Evolutionary conservation across 306 rosid species (phyloP).

Genomic region (Prunus padus): DNA sequence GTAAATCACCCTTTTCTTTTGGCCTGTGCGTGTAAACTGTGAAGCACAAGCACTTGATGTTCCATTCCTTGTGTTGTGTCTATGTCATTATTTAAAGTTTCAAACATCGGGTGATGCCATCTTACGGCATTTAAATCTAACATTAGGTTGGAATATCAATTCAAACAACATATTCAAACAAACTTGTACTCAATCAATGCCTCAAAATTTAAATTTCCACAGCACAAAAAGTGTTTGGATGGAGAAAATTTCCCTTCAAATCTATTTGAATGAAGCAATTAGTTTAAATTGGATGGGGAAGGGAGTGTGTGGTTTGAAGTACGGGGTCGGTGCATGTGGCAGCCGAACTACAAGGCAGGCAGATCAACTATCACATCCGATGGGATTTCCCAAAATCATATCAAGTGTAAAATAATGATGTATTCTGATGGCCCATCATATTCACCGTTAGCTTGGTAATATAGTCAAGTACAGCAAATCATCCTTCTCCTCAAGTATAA

Average conservation of each 20-base stretch:
- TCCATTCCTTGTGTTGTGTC: not conserved
- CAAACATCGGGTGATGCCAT: not conserved
- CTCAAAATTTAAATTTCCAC: too few relatives aligned
- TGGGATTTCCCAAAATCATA: conserved; percentile 1
- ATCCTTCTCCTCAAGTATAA: not conserved
- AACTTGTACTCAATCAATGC: too few relatives aligned
- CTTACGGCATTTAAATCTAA: not conserved
- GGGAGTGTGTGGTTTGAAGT: not conserved
- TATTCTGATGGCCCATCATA: not conserved
- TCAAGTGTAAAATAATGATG: not conserved
- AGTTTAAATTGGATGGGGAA: too few relatives aligned
- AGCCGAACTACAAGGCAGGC: too few relatives aligned
- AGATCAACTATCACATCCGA: conserved; percentile 5
- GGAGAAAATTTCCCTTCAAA: not conserved
- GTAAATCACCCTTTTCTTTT: not conserved
- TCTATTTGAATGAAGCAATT: too few relatives aligned
- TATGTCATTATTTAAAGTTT: too few relatives aligned
- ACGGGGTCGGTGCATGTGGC: not conserved
- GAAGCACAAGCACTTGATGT: not conserved
- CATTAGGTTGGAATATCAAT: not conserved
- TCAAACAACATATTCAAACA: not conserved
- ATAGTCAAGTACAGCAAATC: not conserved
- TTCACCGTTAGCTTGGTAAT: not conserved
- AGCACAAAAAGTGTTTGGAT: too few relatives aligned
- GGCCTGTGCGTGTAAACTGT: not conserved